Evolutionary conservation across 2,329 filamentous ascomycete genomes (phyloP).

Genomic region (Aspergillus intermedius): DNA sequence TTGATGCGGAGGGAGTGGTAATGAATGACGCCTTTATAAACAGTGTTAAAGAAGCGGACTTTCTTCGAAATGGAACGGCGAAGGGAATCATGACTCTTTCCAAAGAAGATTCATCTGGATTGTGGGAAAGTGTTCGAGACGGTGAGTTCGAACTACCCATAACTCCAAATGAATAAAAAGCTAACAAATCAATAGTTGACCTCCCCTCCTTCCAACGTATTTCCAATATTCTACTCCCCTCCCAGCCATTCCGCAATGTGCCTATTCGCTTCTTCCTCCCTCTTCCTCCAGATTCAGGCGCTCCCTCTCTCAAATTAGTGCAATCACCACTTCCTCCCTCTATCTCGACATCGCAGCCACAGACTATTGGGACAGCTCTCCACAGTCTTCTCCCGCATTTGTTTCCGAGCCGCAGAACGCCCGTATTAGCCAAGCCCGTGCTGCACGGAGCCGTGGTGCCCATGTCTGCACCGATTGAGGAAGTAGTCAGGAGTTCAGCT

Average conservation of each 20-base stretch:
- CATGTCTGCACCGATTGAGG: slow-evolving; percentile 70
- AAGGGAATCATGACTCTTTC: slow-evolving; percentile 86
- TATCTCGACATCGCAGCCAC: slow-evolving; percentile 44
- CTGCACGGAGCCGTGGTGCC: slow-evolving; percentile 81
- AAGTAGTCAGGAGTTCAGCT: slow-evolving; percentile 71
- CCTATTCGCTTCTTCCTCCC: slow-evolving; percentile 84
- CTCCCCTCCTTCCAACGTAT: slow-evolving; percentile 65
- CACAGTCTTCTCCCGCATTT: slow-evolving; percentile 68
- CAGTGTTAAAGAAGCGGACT: slow-evolving; percentile 74
- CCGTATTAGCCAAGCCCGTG: slow-evolving; percentile 74
- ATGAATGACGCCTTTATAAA: slow-evolving; percentile 63
- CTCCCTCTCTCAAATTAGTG: slow-evolving; percentile 56
- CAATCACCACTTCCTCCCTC: slow-evolving; percentile 64
- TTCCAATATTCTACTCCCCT: slow-evolving; percentile 65
- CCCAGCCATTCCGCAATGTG: slow-evolving; percentile 70
- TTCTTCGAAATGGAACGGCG: slow-evolving; percentile 77
- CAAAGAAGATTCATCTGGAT: slow-evolving; percentile 71
- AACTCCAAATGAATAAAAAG: background rate
- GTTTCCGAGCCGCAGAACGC: slow-evolving; percentile 80
- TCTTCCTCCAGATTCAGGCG: slow-evolving; percentile 50
- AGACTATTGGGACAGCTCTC: slow-evolving; percentile 71
- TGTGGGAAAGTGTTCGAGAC: slow-evolving; percentile 75
- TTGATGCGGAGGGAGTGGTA: slow-evolving; percentile 50
- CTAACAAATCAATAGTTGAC: slow-evolving; percentile 51
- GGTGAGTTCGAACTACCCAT: slow-evolving; percentile 41